These are phyloP conservation scores for Jamesozyma rosinii DNA, from an alignment of 805 yeast genomes.

Conservation along the genomic window DNA sequence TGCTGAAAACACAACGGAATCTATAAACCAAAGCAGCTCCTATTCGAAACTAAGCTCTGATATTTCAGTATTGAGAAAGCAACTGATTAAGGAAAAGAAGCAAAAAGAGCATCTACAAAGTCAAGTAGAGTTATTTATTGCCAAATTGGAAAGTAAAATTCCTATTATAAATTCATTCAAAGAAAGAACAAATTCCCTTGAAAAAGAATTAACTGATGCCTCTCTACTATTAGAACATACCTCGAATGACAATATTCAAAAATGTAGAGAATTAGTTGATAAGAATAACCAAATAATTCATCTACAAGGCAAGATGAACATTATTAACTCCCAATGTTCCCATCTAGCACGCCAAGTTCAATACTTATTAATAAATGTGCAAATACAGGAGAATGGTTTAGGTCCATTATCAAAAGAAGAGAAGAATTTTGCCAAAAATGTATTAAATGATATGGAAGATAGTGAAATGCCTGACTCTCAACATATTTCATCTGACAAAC, in stretches of 20 bases:
- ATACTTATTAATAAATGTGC: slow-evolving; percentile 55
- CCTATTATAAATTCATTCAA: slow-evolving; percentile 64
- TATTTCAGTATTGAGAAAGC: slow-evolving; percentile 52
- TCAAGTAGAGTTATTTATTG: slow-evolving; percentile 59
- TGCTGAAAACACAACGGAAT: not conserved
- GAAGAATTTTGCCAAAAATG: slow-evolving; percentile 45
- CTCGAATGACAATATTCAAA: slow-evolving; percentile 43
- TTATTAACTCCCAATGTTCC: slow-evolving; percentile 44
- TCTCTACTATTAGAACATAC: slow-evolving; percentile 45
- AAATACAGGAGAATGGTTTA: slow-evolving; percentile 44
- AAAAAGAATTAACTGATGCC: slow-evolving; percentile 47
- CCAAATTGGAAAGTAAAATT: slow-evolving; percentile 65
- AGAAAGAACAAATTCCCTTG: slow-evolving; percentile 44
- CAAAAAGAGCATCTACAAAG: slow-evolving; percentile 58
- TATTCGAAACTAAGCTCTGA: slow-evolving; percentile 42
- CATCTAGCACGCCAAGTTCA: slow-evolving; percentile 79
- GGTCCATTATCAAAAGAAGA: slow-evolving; percentile 58
- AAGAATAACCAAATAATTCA: slow-evolving; percentile 13
- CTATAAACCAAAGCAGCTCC: not conserved
- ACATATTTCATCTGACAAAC: slow-evolving; percentile 54
- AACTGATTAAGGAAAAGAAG: slow-evolving; percentile 54
- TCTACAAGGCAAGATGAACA: slow-evolving; percentile 29
- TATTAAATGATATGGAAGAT: slow-evolving; percentile 19
- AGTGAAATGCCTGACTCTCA: slow-evolving; percentile 49
- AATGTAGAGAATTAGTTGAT: slow-evolving; percentile 16